These are phyloP conservation scores for Cystobasidium onofrii DNA, from an alignment of 768 basidiomycete genomes.

Conservation along the genomic window DNA sequence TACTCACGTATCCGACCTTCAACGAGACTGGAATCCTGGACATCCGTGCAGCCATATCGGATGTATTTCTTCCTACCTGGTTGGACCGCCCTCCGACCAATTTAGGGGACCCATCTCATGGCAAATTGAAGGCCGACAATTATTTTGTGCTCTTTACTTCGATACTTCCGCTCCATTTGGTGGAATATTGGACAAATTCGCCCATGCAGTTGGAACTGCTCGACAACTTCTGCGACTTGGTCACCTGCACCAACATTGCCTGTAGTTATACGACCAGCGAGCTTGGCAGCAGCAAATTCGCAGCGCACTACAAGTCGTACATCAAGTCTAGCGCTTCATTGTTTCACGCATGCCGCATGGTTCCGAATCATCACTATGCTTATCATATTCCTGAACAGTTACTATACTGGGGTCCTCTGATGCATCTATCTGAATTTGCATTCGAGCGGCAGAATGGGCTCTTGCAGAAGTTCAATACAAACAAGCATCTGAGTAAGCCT, in stretches of 20 bases:
- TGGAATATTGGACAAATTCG: background rate
- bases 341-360: conserved; percentile 1
- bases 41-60: conserved; percentile 8
- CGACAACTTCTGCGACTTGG: conserved; percentile 2
- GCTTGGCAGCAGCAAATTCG: background rate
- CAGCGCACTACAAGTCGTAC: background rate
- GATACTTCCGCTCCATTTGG: conserved; percentile 15
- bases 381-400: conserved; percentile 12
- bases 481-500: conserved; percentile 10
- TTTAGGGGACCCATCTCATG: conserved; percentile 22
- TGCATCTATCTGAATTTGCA: conserved; percentile 23
- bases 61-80: conserved; percentile 27
- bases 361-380: conserved; percentile 27
- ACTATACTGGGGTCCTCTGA: conserved; percentile 24
- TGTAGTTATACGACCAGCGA: conserved; percentile 12
- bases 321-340: background rate
- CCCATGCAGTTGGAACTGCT: background rate
- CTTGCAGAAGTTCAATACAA: conserved; percentile 10
- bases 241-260: conserved; percentile 19
- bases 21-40: conserved; percentile 3
- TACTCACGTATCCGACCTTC: background rate
- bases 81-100: conserved; percentile 28
- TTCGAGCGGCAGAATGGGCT: conserved; percentile 17
- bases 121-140: conserved; percentile 33
- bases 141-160: conserved; percentile 25